A percentile compares a stretch with the other conserved stretches of the same genome.
Conservation (phyloP, 164 flowering plant genomes). For the Litsea cubeba region DNA sequence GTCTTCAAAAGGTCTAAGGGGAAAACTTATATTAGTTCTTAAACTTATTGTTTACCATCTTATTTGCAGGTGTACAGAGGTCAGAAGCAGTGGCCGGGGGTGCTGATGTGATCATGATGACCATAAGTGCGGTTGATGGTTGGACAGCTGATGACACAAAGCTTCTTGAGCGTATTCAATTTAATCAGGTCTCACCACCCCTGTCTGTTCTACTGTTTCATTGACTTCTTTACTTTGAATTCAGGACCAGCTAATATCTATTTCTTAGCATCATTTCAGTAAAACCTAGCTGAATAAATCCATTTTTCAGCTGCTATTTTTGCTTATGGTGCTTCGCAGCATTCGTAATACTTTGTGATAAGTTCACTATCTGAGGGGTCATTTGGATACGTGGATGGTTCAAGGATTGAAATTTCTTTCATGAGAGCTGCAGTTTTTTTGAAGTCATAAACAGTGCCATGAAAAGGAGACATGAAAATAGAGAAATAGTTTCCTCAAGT, state of each 20-base stretch:
- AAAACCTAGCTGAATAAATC: too few relatives aligned
- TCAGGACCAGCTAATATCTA: background rate
- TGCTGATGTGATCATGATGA: constrained; percentile 85
- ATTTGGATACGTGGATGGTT: too few relatives aligned
- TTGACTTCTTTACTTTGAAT: background rate
- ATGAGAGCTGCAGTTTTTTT: too few relatives aligned
- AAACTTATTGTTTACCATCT: background rate
- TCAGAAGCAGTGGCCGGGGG: constrained; percentile 89
- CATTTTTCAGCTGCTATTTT: background rate
- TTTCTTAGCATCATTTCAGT: background rate
- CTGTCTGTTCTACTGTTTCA: background rate
- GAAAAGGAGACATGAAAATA: too few relatives aligned
- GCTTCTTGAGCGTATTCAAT: constrained; percentile 63
- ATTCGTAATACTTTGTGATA: too few relatives aligned
- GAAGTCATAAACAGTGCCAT: too few relatives aligned
- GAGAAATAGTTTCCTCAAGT: too few relatives aligned
- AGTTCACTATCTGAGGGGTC: too few relatives aligned
- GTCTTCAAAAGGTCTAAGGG: background rate
- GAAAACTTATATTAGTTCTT: background rate
- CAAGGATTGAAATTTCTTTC: too few relatives aligned
- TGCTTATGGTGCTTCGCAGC: too few relatives aligned
- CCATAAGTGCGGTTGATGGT: constrained; percentile 84
- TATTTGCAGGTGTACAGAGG: constrained; percentile 78
- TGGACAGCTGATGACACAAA: constrained; percentile 80
- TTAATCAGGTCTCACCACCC: constrained; percentile 42